Conservation (phyloP, 2,329 filamentous ascomycete species). For the Nigrospora sphaerica region DNA sequence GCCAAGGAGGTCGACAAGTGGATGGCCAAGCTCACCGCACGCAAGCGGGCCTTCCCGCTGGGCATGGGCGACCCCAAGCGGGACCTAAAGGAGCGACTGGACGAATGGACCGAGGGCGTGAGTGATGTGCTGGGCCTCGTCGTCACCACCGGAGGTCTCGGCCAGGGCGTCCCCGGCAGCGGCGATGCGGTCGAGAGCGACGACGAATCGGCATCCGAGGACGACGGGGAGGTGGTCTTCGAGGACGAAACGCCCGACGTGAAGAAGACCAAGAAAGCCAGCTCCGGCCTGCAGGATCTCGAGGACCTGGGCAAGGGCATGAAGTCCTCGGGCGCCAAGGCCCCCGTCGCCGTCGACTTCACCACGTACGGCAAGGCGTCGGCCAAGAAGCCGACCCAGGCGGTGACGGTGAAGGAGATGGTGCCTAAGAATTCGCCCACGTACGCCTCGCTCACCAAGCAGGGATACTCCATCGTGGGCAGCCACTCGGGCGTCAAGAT, state of each 20-base stretch:
- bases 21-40: conserved; percentile 90
- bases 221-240: conserved; percentile 45
- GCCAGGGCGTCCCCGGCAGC: conserved; percentile 66
- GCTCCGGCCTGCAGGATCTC: conserved; percentile 60
- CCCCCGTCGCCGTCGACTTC: conserved; percentile 76
- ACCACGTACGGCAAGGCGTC: conserved; percentile 58
- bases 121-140: conserved; percentile 61
- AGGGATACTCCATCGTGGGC: conserved; percentile 92
- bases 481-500: conserved; percentile 96
- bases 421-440: conserved; percentile 87
- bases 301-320: conserved; percentile 74
- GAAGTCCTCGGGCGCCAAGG: conserved; percentile 34
- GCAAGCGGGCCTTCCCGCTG: conserved; percentile 81
- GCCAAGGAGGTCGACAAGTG: conserved; percentile 86
- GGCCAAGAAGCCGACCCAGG: conserved; percentile 35
- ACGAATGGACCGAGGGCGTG: conserved; percentile 74
- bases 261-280: conserved; percentile 34
- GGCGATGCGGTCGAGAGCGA: conserved; percentile 82
- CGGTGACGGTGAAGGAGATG: conserved; percentile 73
- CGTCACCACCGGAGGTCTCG: conserved; percentile 51
- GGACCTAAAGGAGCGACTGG: conserved; percentile 59
- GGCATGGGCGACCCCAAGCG: conserved; percentile 80
- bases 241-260: conserved; percentile 35
- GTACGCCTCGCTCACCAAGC: conserved; percentile 82
- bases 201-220: conserved; percentile 58